Base-by-base conservation (phyloP, 2,329 filamentous ascomycete genomes). In the Penicillium sp. region DNA sequence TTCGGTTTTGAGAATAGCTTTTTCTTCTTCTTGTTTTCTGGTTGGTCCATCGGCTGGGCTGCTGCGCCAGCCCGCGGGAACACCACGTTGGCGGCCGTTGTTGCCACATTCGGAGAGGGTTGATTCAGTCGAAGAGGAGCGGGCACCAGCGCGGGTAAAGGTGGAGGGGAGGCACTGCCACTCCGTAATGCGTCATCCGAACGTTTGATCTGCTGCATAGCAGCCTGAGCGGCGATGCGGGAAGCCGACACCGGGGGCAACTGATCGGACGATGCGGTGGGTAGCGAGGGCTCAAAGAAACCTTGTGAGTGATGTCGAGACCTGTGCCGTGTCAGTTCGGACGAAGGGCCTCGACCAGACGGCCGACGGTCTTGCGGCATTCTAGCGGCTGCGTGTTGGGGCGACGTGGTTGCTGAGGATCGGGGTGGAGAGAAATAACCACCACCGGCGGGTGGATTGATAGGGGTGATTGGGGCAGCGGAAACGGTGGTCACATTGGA, bases 1-100 rank as follows among this genome's bases (percentile, higher is more conserved):
- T 87, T 87, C 2, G 85, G 85, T 65, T 87, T 87, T 5, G 82
- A 85, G 67, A 89, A 88, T 5, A 88, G 75, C 70, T 88, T 88
- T 81, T 86, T 87, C 73, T 87, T 87, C 66, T 83, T 84, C 63
- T 85, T 82, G 55, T 81, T 82, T 56, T 81, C 78, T 37, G 73
- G 75, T 65, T 85, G 70, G 54, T 77, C 75, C 41, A 64, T 61
- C 22, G 66, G 58, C 20, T 65, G 68, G 55, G 77, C 74, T 27
- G 65, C 57, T 23, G 66, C 78, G 57, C 54, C 66, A 1, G 71
- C 82, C 49, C 82, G 74, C 12, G 85, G 85, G 64, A 86, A 87
- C 1, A 80, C 85, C 11, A 80, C 79, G 70, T 85, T 87, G 6
- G 85, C 85, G 9, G 85, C 85, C 2, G 82, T 82, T 1, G 84